Base-by-base conservation (phyloP, 495 filamentous ascomycete genomes). In the Gamarada debralockiae region DNA sequence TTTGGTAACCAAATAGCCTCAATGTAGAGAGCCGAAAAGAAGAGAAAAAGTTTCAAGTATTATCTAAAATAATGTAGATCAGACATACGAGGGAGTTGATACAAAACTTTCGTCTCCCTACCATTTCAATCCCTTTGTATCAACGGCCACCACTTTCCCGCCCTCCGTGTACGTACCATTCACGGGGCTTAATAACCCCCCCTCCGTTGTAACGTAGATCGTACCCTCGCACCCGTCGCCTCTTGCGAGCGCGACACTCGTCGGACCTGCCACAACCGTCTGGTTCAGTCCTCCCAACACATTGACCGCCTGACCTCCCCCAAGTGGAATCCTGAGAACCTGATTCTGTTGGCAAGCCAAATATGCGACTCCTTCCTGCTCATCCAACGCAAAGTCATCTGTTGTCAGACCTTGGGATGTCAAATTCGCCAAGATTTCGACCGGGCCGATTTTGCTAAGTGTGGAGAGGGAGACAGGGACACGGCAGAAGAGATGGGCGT, bases 371-470 rank as follows among this genome's bases (percentile, higher is more conserved):
- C 48, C 50, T 3, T 50, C 58, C 23, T 51, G 37, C 31, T 44
- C 53, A 58, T 62, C 64, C 24, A 67, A 43, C 7, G 29, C 50
- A 47, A 70, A 66, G 44, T 67, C 62, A 29, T 69, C 66, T 4
- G 37, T 22, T 9, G 13, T 27, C n/a, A 65, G 13, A 17, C 37
- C 55, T 3, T 0, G 9, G 3, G 40, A 38, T 4, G 27, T 29
- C 5, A 29, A 29, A 29, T 29, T 29, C 22, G 12, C 48, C 6
- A 65, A 29, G 4, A 29, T 56, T 14, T 48, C 33, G 6, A 58
- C 34, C 7, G 55, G 34, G 2, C 44, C 44, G 3, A 18, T 29
- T 21, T 52, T 45, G 9, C 5, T 1, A 0, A 57, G 20, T 6
- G 34, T 48, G 15, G 43, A 37, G 12, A 44, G 14, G 17, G 49